A percentile compares a stretch with the other conserved stretches of the same genome.
These are phyloP conservation scores for Parasarocladium wereldwijsianum DNA, from an alignment of 2,329 filamentous ascomycete genomes.

Conservation along the genomic window DNA sequence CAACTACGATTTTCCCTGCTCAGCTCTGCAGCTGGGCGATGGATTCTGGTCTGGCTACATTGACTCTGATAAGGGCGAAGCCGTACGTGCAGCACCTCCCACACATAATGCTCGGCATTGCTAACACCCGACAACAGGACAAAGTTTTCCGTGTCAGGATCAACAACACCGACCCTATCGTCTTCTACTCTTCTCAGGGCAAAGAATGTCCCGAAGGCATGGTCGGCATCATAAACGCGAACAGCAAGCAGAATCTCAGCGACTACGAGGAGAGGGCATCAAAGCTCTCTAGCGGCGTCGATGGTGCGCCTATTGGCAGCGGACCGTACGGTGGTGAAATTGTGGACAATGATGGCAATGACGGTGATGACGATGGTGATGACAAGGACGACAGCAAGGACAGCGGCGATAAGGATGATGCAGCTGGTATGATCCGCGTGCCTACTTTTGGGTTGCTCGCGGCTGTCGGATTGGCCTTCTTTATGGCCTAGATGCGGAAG, in stretches of 20 bases:
- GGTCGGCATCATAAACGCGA: constrained; percentile 24
- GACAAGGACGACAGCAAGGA: constrained; percentile 2
- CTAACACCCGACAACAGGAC: constrained; percentile 11
- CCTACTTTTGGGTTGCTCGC: constrained; percentile 6
- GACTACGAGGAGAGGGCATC: constrained; percentile 17
- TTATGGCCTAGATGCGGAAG: constrained; percentile 6
- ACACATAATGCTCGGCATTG: background rate
- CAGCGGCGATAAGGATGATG: constrained; percentile 4
- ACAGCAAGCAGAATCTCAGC: constrained; percentile 13
- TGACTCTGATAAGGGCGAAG: constrained; percentile 12
- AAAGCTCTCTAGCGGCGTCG: constrained; percentile 12
- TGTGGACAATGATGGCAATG: constrained; percentile 10
- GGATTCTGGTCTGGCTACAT: constrained; percentile 24
- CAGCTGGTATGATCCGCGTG: constrained; percentile 5
- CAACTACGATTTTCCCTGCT: constrained; percentile 20
- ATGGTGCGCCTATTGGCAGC: constrained; percentile 9
- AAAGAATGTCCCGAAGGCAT: constrained; percentile 21
- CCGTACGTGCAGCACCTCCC: constrained; percentile 16
- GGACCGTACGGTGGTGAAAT: constrained; percentile 15
- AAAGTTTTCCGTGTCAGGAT: constrained; percentile 20
- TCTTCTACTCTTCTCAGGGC: constrained; percentile 25
- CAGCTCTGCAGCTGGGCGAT: constrained; percentile 14
- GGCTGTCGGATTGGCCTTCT: constrained; percentile 7
- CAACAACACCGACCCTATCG: constrained; percentile 16
- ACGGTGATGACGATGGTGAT: constrained; percentile 6